Evolutionary conservation across 169 alveolate species (phyloP), one percentile per base, ranked within the genome.

Genomic region (Plasmodium ovale): DNA sequence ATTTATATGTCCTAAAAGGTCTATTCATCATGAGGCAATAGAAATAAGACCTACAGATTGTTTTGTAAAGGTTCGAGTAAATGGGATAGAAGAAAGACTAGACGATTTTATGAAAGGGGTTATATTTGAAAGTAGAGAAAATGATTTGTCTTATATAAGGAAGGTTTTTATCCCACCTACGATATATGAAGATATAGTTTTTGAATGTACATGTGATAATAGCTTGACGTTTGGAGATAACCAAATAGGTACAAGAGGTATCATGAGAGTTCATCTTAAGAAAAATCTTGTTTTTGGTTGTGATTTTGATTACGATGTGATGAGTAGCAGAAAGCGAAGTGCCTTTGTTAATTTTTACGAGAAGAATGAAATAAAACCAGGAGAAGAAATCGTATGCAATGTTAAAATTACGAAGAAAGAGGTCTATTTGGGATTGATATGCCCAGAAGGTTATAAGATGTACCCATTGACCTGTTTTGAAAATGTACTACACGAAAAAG

Each of bases 151-250:
- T 9, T 60, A 37, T 12, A 62, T 62, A 21, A 74, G 74, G n/a
- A 62, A 19, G 23, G 88, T 62, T 39, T 74, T 74, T 25, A 74
- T 74, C 14, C 74, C 88, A 3, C 88, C 88, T 7, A 42, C 74
- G 1, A 74, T 74, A 23, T 59, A 39, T 14, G 47, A 12, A 27
- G 72, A 74, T 74, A 14, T 54, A 33, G 19, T 44, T 44, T 60
- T 74, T 4, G 88, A 74, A 53, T 74, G 88, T 35, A 29, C 88
- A 29, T 74, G 88, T 60, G 88, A 74, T 54, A 74, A 74, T 16
- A 74, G 88, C 54, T 37, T 74, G 14, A 74, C 77, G 0, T 60
- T 74, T 74, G 19, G 53, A 65, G 59, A 59, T 1, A 35, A 54
- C 35, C 4, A 1, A 1, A 74, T 74, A 9, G 88, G 88, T 3